Conservation (phyloP, 768 basidiomycete species). For the Amanita molliuscula region DNA sequence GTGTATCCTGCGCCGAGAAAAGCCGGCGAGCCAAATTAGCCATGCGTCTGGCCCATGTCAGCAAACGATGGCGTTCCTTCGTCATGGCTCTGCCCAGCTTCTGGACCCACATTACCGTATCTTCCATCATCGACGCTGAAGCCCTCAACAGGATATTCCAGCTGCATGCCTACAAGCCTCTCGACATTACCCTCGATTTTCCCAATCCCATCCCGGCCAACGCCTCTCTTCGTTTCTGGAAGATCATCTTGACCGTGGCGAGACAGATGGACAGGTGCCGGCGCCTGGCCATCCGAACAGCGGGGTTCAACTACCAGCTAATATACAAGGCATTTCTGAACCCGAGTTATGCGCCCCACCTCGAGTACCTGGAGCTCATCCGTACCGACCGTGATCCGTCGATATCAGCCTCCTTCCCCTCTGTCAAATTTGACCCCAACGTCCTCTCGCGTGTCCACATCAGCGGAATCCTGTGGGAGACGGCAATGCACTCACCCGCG, state of each 20-base stretch:
- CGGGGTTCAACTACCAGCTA: conserved; percentile 2
- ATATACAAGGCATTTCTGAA: conserved; percentile 5
- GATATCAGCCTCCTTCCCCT: conserved; percentile 3
- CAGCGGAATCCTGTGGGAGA: conserved; percentile 2
- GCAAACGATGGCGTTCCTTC: conserved; percentile 2
- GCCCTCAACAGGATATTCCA: not conserved
- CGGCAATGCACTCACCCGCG: not conserved
- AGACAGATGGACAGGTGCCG: conserved; percentile 3
- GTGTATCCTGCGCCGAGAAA: not conserved
- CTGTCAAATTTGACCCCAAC: conserved; percentile 2
- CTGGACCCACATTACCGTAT: conserved; percentile 3
- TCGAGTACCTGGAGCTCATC: conserved; percentile 5
- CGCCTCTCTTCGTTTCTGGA: conserved; percentile 4
- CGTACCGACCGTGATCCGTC: conserved; percentile 5
- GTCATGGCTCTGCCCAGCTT: not conserved
- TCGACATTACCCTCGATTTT: conserved; percentile 3
- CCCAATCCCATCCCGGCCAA: conserved; percentile 1
- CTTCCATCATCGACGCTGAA: conserved; percentile 3
- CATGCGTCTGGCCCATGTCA: conserved; percentile 4
- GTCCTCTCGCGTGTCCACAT: conserved; percentile 1
- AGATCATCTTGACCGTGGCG: conserved; percentile 1
- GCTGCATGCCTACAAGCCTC: not conserved
- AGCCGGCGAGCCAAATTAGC: conserved; percentile 1
- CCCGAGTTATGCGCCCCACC: not conserved
- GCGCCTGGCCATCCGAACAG: conserved; percentile 1